Evolutionary conservation across 768 basidiomycete genomes (phyloP).

Genomic region (Neoboletus subvelutipes): DNA sequence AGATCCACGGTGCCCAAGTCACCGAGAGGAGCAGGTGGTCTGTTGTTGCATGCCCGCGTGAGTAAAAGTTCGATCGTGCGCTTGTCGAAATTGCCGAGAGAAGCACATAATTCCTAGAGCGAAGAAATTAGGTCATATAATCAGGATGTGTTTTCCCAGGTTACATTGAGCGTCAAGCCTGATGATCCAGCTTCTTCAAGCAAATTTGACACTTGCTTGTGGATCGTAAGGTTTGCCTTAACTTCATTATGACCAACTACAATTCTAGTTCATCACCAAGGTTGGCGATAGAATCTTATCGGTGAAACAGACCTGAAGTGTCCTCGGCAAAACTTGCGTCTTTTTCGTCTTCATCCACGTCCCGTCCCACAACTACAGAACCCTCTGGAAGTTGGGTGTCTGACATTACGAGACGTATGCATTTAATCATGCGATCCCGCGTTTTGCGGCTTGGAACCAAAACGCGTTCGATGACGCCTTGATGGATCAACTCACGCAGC

Average conservation of each 20-base stretch:
- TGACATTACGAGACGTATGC: conserved; percentile 61
- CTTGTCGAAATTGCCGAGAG: conserved; percentile 70
- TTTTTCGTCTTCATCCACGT: conserved; percentile 44
- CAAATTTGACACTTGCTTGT: conserved; percentile 76
- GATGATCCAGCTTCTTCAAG: conserved; percentile 63
- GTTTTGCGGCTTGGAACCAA: conserved; percentile 60
- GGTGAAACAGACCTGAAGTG: conserved; percentile 29
- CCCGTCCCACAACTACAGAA: conserved; percentile 35
- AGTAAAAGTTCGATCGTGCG: conserved; percentile 84
- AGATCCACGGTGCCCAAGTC: conserved; percentile 69
- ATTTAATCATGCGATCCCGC: conserved; percentile 50
- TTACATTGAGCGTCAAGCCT: conserved; percentile 74
- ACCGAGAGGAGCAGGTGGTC: conserved; percentile 67
- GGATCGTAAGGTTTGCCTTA: conserved; percentile 66
- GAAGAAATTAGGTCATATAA: conserved; percentile 7
- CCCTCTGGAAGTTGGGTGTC: conserved; percentile 37
- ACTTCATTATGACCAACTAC: conserved; percentile 40
- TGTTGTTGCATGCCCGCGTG: conserved; percentile 59
- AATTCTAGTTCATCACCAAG: conserved; percentile 1
- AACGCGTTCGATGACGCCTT: conserved; percentile 74
- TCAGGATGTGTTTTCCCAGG: conserved; percentile 5
- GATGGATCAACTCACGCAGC: conserved; percentile 68
- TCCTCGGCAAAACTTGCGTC: conserved; percentile 30
- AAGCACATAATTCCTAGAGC: conserved; percentile 57
- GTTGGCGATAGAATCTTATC: background rate